Conservation (phyloP, 768 basidiomycete species). For the Atractiella rhizophila region DNA sequence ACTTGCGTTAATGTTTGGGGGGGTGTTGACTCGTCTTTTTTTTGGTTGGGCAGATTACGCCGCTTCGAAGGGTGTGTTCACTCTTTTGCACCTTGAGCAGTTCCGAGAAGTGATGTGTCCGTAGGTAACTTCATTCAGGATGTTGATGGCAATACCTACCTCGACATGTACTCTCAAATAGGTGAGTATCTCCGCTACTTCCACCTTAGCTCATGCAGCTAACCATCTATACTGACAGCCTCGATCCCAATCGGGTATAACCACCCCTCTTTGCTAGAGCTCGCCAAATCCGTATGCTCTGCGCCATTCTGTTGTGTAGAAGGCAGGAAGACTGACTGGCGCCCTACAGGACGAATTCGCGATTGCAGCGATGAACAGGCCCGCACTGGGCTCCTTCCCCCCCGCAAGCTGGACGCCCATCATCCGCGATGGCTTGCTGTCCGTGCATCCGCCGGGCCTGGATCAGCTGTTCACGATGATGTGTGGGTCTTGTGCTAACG, state of each 20-base stretch:
- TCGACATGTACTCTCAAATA: slow-evolving; percentile 22
- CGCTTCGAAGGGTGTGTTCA: slow-evolving; percentile 14
- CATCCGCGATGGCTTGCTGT: slow-evolving; percentile 21
- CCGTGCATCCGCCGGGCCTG: slow-evolving; percentile 23
- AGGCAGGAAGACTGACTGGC: not conserved
- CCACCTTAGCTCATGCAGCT: slow-evolving; percentile 1
- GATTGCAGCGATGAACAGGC: slow-evolving; percentile 22
- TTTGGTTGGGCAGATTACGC: slow-evolving; percentile 12
- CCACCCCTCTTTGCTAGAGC: slow-evolving; percentile 18
- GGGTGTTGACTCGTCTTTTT: not conserved
- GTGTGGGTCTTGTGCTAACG: slow-evolving; percentile 14
- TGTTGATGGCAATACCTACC: slow-evolving; percentile 24
- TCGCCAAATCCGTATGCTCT: slow-evolving; percentile 17
- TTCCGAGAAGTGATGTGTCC: not conserved
- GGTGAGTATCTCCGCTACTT: not conserved
- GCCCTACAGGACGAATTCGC: slow-evolving; percentile 20
- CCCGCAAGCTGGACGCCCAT: slow-evolving; percentile 19
- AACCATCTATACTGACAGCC: too few species aligned
- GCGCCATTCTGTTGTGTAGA: not conserved
- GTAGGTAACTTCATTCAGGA: slow-evolving; percentile 24
- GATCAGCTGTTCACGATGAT: slow-evolving; percentile 22
- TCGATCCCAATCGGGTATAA: slow-evolving; percentile 24
- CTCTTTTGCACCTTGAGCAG: not conserved
- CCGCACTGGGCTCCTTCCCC: slow-evolving; percentile 25
- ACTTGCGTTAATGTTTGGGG: not conserved